Conservation (phyloP, 805 yeast species). For the Barnettozyma pratensis region DNA sequence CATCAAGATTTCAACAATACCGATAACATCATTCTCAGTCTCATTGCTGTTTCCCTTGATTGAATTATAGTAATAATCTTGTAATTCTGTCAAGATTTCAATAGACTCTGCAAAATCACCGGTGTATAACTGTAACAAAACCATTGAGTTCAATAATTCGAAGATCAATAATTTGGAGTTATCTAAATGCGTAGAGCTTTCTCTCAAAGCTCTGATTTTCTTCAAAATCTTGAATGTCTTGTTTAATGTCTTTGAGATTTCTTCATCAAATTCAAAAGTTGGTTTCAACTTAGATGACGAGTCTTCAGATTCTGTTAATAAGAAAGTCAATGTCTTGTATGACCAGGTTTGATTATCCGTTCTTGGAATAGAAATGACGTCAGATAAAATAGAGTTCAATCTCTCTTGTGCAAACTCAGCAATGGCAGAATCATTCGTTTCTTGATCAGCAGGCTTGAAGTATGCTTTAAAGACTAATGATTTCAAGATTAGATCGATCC, state of each 20-base stretch:
- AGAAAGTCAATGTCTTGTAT: conserved; percentile 39
- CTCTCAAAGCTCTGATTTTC: conserved; percentile 34
- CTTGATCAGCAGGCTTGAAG: conserved; percentile 19
- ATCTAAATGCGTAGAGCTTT: conserved; percentile 23
- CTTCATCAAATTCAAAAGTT: conserved; percentile 50
- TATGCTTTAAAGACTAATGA: conserved; percentile 28
- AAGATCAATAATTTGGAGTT: conserved; percentile 51
- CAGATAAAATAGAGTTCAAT: conserved; percentile 62
- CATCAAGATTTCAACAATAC: conserved; percentile 54
- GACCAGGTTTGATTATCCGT: conserved; percentile 57
- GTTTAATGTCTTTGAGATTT: conserved; percentile 41
- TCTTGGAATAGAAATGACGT: conserved; percentile 42
- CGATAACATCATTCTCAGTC: conserved; percentile 39
- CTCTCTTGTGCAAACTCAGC: conserved; percentile 51
- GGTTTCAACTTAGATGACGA: conserved; percentile 20
- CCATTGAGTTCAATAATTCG: conserved; percentile 73
- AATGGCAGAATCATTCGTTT: conserved; percentile 25
- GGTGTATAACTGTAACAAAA: conserved; percentile 67
- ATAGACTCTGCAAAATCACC: conserved; percentile 70
- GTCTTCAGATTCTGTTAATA: conserved; percentile 25
- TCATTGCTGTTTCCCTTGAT: conserved; percentile 30
- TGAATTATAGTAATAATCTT: conserved; percentile 48
- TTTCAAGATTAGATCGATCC: conserved; percentile 28
- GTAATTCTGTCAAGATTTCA: conserved; percentile 66
- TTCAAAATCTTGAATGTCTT: conserved; percentile 46